A percentile compares a stretch with the other conserved stretches of the same genome.
phyloP scores from a whole-genome alignment of 352 stramenopile species.

The Phytopythium montanum region DNA sequence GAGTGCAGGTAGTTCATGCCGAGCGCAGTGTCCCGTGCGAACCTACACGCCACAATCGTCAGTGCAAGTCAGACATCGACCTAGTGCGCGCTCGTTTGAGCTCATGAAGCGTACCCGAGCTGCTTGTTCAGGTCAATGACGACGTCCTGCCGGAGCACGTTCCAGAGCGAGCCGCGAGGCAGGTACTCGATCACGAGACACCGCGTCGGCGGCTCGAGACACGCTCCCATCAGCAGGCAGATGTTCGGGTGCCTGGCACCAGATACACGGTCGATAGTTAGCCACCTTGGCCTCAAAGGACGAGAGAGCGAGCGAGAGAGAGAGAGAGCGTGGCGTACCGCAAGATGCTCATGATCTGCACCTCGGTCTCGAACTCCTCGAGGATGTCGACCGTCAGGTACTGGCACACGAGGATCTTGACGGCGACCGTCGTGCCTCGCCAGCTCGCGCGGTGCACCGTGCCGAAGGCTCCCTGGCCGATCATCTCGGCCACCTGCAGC shows the following conservation, averaged over 20 bases:
- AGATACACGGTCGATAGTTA: neutral
- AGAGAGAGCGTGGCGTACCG: slow-evolving; percentile 32
- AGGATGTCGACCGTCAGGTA: slow-evolving; percentile 81
- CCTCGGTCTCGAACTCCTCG: slow-evolving; percentile 85
- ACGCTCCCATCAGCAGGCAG: slow-evolving; percentile 81
- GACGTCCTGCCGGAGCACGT: slow-evolving; percentile 78
- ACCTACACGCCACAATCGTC: slow-evolving; percentile 22
- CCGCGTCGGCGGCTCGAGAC: slow-evolving; percentile 68
- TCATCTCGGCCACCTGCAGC: slow-evolving; percentile 75
- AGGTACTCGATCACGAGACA: slow-evolving; percentile 88
- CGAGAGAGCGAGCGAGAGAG: slow-evolving; percentile 3
- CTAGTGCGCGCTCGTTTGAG: neutral
- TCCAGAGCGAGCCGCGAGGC: slow-evolving; percentile 78
- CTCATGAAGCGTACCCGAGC: slow-evolving; percentile 40
- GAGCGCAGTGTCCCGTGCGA: slow-evolving; percentile 73
- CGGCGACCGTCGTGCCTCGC: slow-evolving; percentile 69
- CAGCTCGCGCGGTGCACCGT: slow-evolving; percentile 74
- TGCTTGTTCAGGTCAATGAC: slow-evolving; percentile 71
- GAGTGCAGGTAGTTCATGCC: slow-evolving; percentile 89
- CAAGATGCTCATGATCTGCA: slow-evolving; percentile 90
- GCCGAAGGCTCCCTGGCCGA: slow-evolving; percentile 83
- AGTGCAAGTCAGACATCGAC: slow-evolving; percentile 1
- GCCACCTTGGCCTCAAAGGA: too few species aligned
- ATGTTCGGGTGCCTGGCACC: slow-evolving; percentile 76
- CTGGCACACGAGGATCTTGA: slow-evolving; percentile 86